A percentile compares a stretch with the other conserved stretches of the same genome.
Evolutionary conservation across 1,139 yeast species (phyloP).

Genomic region (Taphrina communis): DNA sequence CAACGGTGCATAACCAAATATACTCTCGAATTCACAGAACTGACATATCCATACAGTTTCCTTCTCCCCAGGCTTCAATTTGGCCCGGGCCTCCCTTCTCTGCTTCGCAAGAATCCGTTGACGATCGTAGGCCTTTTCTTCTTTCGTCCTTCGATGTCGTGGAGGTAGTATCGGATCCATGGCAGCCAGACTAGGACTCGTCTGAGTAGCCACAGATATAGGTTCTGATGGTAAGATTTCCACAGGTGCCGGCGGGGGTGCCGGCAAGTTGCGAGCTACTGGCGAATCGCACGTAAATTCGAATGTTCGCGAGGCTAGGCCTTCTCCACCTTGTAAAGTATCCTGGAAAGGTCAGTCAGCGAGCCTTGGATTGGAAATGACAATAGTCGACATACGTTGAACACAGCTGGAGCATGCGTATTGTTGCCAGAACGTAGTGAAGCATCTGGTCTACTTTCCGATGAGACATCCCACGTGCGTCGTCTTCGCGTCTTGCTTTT

Average conservation of each 20-base stretch:
- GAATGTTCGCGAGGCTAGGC: conserved; percentile 22
- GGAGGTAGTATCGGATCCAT: conserved; percentile 27
- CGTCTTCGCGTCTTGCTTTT: conserved; percentile 23
- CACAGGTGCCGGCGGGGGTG: conserved; percentile 27
- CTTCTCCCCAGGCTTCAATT: conserved; percentile 36
- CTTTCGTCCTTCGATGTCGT: conserved; percentile 23
- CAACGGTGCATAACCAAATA: conserved; percentile 61
- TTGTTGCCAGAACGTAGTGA: conserved; percentile 3
- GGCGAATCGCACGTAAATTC: conserved; percentile 41
- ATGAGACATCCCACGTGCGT: conserved; percentile 34
- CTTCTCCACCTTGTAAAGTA: background rate
- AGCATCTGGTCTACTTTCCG: conserved; percentile 18
- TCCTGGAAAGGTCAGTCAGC: background rate
- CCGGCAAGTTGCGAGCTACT: conserved; percentile 34
- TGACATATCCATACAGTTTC: conserved; percentile 54
- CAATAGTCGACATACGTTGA: conserved; percentile 2
- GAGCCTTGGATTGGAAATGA: background rate
- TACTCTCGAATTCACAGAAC: conserved; percentile 66
- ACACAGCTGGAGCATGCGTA: background rate
- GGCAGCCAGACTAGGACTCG: conserved; percentile 32
- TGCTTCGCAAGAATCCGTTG: conserved; percentile 29
- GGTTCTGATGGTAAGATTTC: conserved; percentile 22
- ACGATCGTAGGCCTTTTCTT: conserved; percentile 29
- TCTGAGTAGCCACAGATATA: conserved; percentile 34
- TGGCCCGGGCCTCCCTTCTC: conserved; percentile 21